Evolutionary conservation across 305 asterid species (phyloP), one percentile per base, ranked within the genome.

Genomic region (Fraxinus angustifolia): DNA sequence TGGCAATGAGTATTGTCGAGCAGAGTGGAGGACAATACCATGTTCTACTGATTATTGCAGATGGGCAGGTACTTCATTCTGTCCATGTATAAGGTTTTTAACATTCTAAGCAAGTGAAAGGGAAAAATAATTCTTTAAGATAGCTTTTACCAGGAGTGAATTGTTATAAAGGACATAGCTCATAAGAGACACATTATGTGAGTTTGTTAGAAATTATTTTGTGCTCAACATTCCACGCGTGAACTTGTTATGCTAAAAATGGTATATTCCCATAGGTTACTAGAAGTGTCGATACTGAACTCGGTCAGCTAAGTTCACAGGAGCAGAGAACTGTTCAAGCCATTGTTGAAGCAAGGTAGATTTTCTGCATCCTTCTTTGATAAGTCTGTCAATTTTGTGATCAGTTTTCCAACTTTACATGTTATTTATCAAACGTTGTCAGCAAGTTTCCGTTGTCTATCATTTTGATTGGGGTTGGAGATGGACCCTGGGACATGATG

Each of bases 401-500:
- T 21, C 31, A 60, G 36, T 77, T 16, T 72, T 70, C 82, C 67
- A 31, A 68, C 36, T 65, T 79, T 74, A 11, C 53, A 28, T 67
- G 34, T 77, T 81, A 58, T 12, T 60, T 33, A 60, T 60, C 31
- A 6, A 17, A 16, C 17, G 26, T 17, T 17, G 21, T 5, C 93
- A 95, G 99, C 92, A 92, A 95, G 88, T 88, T 88, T 78, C 98
- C 99, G 17, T 85, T 96, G 79, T 94, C 99, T 16, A 96, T 96
- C 84, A 82, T 96, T 65, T 88, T 96, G 82, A 97, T 96, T 42
- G 98, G 98, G 78, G 99, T 96, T 81, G 99, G 98, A 79, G 99
- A 96, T 89, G 99, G 99, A 76, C 99, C 99, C 6, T 96, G 99
- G 99, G 97, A 94, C 84, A 94, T 90, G 94, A 94, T 96, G 99